These are phyloP conservation scores for Syncephalastrum monosporum DNA, from an alignment of 371 early-diverging fungal species.

Conservation along the genomic window DNA sequence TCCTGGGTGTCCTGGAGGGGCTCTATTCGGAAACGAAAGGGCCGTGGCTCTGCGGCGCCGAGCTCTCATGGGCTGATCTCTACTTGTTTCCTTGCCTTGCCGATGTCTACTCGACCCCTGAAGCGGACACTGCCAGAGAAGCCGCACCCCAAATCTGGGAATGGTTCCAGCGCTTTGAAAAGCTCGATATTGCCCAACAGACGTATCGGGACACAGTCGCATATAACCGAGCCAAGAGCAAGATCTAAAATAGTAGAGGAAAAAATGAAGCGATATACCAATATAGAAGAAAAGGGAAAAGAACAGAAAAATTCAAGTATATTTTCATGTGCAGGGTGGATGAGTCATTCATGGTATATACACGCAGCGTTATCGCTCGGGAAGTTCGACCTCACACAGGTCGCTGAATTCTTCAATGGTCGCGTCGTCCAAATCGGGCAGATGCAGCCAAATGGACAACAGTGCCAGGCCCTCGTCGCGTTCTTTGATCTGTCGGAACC, in stretches of 20 bases:
- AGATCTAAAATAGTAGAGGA: no score
- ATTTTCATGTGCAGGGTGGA: no score
- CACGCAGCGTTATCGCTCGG: no score
- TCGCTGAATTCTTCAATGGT: slow-evolving; percentile 33
- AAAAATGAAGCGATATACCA: no score
- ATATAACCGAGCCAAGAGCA: neutral
- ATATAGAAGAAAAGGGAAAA: no score
- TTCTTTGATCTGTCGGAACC: slow-evolving; percentile 19
- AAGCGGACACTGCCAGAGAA: slow-evolving; percentile 13
- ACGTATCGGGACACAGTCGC: slow-evolving; percentile 35
- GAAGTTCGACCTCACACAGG: slow-evolving; percentile 23
- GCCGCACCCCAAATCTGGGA: slow-evolving; percentile 20
- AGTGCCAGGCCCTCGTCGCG: slow-evolving; percentile 38
- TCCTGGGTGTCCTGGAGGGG: slow-evolving; percentile 11
- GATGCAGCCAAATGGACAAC: slow-evolving; percentile 43
- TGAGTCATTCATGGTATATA: neutral
- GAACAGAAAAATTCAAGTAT: no score
- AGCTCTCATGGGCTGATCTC: slow-evolving; percentile 41
- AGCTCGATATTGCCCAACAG: slow-evolving; percentile 16
- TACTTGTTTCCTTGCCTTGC: slow-evolving; percentile 36
- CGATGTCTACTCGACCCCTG: slow-evolving; percentile 29
- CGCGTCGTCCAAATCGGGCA: slow-evolving; percentile 27
- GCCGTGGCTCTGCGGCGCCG: slow-evolving; percentile 22
- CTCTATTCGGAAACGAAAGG: neutral
- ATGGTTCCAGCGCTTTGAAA: slow-evolving; percentile 28